Percentiles rank a stretch among this genome's conserved stretches.
Conservation (phyloP, 2,329 filamentous ascomycete species). For the Cladorrhinum sp. region DNA sequence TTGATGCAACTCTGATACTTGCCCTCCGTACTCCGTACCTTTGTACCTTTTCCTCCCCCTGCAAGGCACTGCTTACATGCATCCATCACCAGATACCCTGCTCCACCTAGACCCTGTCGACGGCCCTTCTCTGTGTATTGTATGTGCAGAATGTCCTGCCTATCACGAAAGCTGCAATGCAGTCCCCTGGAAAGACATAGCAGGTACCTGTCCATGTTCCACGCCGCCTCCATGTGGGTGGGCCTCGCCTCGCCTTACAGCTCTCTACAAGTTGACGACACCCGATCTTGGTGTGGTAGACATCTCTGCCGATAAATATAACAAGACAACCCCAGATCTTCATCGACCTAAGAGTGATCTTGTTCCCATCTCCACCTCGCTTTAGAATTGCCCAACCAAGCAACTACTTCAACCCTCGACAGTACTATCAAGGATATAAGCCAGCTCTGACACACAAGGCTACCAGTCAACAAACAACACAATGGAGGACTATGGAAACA, state of each 20-base stretch:
- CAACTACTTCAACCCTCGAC: neutral
- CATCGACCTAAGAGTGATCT: slow-evolving; percentile 2
- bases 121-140: neutral
- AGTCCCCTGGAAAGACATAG: slow-evolving; percentile 6
- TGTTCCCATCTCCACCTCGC: slow-evolving; percentile 3
- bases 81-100: slow-evolving; percentile 2
- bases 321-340: slow-evolving; percentile 6
- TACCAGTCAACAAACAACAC: slow-evolving; percentile 8
- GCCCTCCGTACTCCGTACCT: neutral
- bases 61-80: neutral
- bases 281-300: neutral
- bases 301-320: slow-evolving; percentile 17
- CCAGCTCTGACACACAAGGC: slow-evolving; percentile 7
- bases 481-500: slow-evolving; percentile 34
- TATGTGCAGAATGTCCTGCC: neutral
- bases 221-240: slow-evolving; percentile 10
- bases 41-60: neutral
- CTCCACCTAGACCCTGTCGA: slow-evolving; percentile 7
- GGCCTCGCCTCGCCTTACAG: slow-evolving; percentile 16
- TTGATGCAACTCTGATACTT: slow-evolving; percentile 13
- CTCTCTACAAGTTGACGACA: slow-evolving; percentile 1
- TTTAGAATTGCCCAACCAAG: neutral
- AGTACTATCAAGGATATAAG: neutral
- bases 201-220: slow-evolving; percentile 5
- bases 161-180: neutral